These are phyloP conservation scores for Sporothrix pallida DNA, from an alignment of 2,329 filamentous ascomycete species.

Conservation along the genomic window DNA sequence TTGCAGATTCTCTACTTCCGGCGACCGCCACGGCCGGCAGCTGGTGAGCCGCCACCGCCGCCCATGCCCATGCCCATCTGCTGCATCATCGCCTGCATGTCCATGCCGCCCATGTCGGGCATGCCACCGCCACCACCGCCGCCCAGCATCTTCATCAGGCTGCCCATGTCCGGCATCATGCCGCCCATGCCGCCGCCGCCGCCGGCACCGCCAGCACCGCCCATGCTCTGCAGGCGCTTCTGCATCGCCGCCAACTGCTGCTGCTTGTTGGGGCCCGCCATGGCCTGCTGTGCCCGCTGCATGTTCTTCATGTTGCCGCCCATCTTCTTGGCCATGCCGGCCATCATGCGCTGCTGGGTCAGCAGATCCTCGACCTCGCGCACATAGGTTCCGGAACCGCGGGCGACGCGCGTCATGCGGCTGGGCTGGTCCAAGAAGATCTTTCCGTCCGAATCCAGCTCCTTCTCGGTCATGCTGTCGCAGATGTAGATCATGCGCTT, in stretches of 20 bases:
- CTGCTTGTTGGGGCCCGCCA: conserved; percentile 88
- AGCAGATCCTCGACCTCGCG: conserved; percentile 93
- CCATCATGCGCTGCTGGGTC: conserved; percentile 99
- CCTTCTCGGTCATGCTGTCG: conserved; percentile 96
- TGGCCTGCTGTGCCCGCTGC: conserved; percentile 87
- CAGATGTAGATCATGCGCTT: conserved; percentile 99
- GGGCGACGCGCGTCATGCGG: conserved; percentile 88
- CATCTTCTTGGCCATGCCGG: conserved; percentile 98
- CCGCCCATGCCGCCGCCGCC: conserved; percentile 47
- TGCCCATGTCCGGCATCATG: conserved; percentile 78
- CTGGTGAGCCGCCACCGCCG: conserved; percentile 33
- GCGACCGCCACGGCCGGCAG: conserved; percentile 35
- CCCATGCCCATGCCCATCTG: conserved; percentile 67
- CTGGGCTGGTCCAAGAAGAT: conserved; percentile 91
- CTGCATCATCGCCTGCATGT: conserved; percentile 81
- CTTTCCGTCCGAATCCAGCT: conserved; percentile 94
- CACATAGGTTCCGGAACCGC: conserved; percentile 88
- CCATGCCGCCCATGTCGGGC: conserved; percentile 66
- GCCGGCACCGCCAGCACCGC: conserved; percentile 68
- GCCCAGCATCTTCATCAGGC: conserved; percentile 91
- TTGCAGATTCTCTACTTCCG: conserved; percentile 27
- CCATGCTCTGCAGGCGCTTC: conserved; percentile 92
- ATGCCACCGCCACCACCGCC: conserved; percentile 71
- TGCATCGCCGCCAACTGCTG: conserved; percentile 98
- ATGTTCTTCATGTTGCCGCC: conserved; percentile 98